Percentiles rank a stretch among this genome's conserved stretches.
Conservation (phyloP, 306 rosid genomes). For the Begonia fuchsioides region DNA sequence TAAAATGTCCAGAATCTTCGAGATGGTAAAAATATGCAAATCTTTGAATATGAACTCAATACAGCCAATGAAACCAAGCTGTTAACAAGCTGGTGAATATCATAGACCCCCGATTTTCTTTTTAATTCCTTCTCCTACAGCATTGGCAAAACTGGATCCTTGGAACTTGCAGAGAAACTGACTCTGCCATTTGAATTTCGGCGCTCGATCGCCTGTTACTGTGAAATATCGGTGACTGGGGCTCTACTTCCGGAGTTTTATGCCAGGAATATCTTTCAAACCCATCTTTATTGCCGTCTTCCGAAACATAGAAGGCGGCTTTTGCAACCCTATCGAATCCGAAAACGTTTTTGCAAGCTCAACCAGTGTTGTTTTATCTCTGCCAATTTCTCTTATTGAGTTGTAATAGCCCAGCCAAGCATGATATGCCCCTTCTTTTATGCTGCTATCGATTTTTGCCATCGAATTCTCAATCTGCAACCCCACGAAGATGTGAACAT, state of each 20-base stretch:
- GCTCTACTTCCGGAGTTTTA: constrained; percentile 51
- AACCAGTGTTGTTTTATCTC: constrained; percentile 63
- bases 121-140: too few species aligned
- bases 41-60: too few species aligned
- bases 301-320: constrained; percentile 64
- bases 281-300: constrained; percentile 88
- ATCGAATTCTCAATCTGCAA: constrained; percentile 61
- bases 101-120: too few species aligned
- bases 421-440: constrained; percentile 88
- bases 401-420: constrained; percentile 92
- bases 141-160: too few species aligned
- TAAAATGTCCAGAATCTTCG: too few species aligned
- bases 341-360: constrained; percentile 60
- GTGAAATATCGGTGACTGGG: neutral
- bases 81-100: too few species aligned
- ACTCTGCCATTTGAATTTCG: too few species aligned
- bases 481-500: constrained; percentile 1
- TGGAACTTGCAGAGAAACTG: too few species aligned
- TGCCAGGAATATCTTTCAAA: constrained; percentile 78
- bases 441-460: constrained; percentile 52
- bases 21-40: too few species aligned
- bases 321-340: constrained; percentile 67
- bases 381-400: constrained; percentile 71
- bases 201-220: too few species aligned
- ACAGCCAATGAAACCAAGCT: too few species aligned